Percentiles rank a stretch among this genome's conserved stretches.
These are phyloP conservation scores for Scutellaria barbata DNA, from an alignment of 257 asterid genomes.

Conservation along the genomic window DNA sequence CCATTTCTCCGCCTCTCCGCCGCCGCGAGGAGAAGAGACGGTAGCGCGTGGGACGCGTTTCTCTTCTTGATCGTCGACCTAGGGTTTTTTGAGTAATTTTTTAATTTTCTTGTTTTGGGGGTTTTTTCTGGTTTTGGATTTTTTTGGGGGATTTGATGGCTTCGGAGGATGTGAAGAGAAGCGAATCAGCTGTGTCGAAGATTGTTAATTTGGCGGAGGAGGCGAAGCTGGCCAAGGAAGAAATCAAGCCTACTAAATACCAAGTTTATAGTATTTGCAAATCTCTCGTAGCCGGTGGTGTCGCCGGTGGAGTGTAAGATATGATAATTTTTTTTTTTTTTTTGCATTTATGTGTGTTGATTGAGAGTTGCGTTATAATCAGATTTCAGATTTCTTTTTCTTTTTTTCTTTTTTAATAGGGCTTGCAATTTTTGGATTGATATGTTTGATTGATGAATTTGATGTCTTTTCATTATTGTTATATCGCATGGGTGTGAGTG, in stretches of 20 bases:
- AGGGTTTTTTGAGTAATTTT: constrained; percentile 21
- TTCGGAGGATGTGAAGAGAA: constrained; percentile 91
- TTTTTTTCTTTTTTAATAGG: neutral
- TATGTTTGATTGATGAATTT: constrained; percentile 24
- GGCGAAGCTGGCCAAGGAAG: constrained; percentile 91
- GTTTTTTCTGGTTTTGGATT: neutral
- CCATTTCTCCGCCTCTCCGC: constrained; percentile 32
- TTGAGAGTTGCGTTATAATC: constrained; percentile 13
- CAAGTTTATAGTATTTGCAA: constrained; percentile 77
- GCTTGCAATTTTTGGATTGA: neutral
- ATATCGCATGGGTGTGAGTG: neutral
- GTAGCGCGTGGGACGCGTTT: constrained; percentile 17
- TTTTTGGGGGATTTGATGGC: constrained; percentile 61
- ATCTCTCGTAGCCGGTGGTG: constrained; percentile 95
- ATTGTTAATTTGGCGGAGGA: constrained; percentile 94
- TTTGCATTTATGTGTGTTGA: constrained; percentile 21
- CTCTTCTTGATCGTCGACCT: constrained; percentile 33
- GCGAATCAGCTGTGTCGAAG: constrained; percentile 89
- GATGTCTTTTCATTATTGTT: neutral
- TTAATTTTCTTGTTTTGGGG: neutral
- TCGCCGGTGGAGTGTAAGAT: constrained; percentile 96
- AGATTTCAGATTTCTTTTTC: neutral
- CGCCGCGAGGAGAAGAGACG: constrained; percentile 28
- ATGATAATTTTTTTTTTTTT: neutral
- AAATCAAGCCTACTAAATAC: constrained; percentile 69